Conservation (phyloP, 2,329 filamentous ascomycete species). For the Calycina marina region DNA sequence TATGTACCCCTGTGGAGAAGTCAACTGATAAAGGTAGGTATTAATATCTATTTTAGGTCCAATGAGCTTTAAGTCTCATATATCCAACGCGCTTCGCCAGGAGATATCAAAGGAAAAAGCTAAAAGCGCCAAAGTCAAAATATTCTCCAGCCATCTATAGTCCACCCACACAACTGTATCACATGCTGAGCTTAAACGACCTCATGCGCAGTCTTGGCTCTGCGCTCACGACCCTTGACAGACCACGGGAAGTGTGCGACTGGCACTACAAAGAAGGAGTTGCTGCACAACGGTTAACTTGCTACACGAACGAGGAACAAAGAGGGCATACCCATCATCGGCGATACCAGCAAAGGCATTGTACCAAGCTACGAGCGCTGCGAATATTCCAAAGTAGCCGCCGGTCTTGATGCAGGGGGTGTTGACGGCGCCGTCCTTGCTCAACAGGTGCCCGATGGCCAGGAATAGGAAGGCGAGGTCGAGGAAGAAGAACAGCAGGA, state of each 20-base stretch:
- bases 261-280: constrained; percentile 80
- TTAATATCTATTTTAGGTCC: too few species aligned
- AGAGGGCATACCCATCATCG: constrained; percentile 42
- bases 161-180: too few species aligned
- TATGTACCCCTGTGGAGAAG: too few species aligned
- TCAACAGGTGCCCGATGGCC: constrained; percentile 26
- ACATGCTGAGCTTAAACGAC: constrained; percentile 18
- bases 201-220: constrained; percentile 33
- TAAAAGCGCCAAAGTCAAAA: too few species aligned
- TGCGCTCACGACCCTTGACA: constrained; percentile 51
- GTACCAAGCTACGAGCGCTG: constrained; percentile 77
- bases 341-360: constrained; percentile 72
- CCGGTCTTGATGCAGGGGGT: constrained; percentile 49
- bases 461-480: constrained; percentile 43
- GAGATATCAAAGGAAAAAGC: too few species aligned
- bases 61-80: too few species aligned
- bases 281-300: constrained; percentile 39
- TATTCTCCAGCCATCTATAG: too few species aligned
- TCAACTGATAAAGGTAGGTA: too few species aligned
- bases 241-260: constrained; percentile 95
- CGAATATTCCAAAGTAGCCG: constrained; percentile 66
- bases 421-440: constrained; percentile 25
- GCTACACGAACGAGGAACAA: neutral
- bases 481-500: constrained; percentile 41
- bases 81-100: too few species aligned